Conservation (phyloP, 345 rosid genomes). For the Noccaea bulbosa region DNA sequence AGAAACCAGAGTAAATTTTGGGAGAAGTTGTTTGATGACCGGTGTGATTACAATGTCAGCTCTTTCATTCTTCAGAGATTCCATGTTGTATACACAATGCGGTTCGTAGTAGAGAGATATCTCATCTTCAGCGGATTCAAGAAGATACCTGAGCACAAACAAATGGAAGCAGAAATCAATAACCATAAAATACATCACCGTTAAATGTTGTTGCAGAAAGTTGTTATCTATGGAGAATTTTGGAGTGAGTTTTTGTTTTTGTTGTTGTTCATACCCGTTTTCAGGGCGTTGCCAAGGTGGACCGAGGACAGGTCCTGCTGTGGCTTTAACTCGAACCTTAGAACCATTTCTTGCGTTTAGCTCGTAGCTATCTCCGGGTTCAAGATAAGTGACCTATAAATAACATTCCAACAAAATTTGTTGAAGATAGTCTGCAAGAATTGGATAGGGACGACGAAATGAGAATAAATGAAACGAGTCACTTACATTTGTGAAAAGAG, state of each 20-base stretch:
- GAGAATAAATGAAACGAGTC: not conserved
- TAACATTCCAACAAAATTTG: not conserved
- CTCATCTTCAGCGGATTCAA: slow-evolving; percentile 60
- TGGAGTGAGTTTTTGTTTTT: not conserved
- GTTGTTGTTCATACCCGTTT: slow-evolving; percentile 59
- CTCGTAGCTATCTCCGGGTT: slow-evolving; percentile 71
- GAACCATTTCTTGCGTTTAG: slow-evolving; percentile 54
- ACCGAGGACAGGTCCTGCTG: slow-evolving; percentile 91
- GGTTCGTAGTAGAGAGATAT: slow-evolving; percentile 88
- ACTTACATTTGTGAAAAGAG: slow-evolving; percentile 74
- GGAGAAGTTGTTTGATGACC: slow-evolving; percentile 91
- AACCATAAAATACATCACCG: not conserved
- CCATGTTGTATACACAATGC: slow-evolving; percentile 73
- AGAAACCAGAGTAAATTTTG: slow-evolving; percentile 79
- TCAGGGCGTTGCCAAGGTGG: slow-evolving; percentile 99
- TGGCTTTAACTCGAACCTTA: slow-evolving; percentile 67
- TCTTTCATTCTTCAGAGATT: slow-evolving; percentile 58
- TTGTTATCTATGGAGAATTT: not conserved
- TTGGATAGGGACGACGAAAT: slow-evolving; percentile 1
- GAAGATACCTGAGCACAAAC: slow-evolving; percentile 54
- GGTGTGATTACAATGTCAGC: slow-evolving; percentile 91
- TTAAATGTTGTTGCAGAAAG: not conserved
- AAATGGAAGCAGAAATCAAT: not conserved
- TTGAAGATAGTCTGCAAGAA: not conserved
- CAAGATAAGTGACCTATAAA: slow-evolving; percentile 75